phyloP scores from a whole-genome alignment of 225 moss, liverwort and hornwort genomes.

The Polytrichum commune region DNA sequence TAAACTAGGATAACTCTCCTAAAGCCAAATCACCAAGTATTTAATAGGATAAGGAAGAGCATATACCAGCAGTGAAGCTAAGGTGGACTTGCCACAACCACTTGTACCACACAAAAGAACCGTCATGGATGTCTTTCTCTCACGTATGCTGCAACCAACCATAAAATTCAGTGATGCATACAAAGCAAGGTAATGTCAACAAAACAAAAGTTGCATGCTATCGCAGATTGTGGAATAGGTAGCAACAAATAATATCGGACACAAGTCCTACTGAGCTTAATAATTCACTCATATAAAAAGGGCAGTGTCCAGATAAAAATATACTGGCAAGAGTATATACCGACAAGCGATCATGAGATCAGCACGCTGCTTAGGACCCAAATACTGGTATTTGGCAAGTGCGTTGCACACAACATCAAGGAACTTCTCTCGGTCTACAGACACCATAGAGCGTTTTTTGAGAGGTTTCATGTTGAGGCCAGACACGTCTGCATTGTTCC shows the following conservation, averaged over 20 bases:
- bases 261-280: background rate
- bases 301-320: background rate
- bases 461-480: constrained; percentile 46
- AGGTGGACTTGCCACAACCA: constrained; percentile 96
- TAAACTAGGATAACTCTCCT: too few species aligned
- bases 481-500: constrained; percentile 42
- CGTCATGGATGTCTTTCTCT: constrained; percentile 84
- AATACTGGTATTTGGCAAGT: constrained; percentile 79
- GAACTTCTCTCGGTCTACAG: constrained; percentile 79
- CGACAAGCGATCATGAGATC: constrained; percentile 91
- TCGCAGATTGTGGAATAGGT: too few species aligned
- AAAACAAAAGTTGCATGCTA: too few species aligned
- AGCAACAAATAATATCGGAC: too few species aligned
- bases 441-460: constrained; percentile 78
- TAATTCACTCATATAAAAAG: background rate
- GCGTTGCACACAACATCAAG: constrained; percentile 77
- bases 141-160: constrained; percentile 53
- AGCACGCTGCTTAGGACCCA: constrained; percentile 86
- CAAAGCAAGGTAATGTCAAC: too few species aligned
- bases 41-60: constrained; percentile 3
- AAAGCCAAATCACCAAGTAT: background rate
- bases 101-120: constrained; percentile 93
- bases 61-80: constrained; percentile 76
- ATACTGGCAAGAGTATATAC: constrained; percentile 22
- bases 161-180: too few species aligned